Base-by-base conservation (phyloP, 345 rosid species). In the Salix arbutifolia region DNA sequence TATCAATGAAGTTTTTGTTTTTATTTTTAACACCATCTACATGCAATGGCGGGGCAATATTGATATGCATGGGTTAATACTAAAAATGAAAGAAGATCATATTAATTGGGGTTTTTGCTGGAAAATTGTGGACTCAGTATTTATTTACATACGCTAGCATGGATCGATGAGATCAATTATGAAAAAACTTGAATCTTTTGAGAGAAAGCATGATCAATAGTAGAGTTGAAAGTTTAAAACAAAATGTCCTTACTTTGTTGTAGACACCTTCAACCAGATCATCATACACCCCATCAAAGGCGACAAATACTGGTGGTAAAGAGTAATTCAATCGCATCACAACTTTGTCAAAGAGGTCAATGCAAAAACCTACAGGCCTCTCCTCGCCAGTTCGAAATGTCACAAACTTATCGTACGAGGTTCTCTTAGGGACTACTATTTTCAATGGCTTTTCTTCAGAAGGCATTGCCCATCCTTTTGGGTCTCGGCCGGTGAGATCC, bases 381-480 rank as follows among this genome's bases (percentile, higher is more conserved):
- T n/a, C 31, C 7, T 53, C 73, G 52, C 75, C 71, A 46, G 37
- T 16, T 7, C 16, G 73, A 42, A 83, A 84, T 76, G 70, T 84
- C 17, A 87, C 90, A 37, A 90, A 90, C 77, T 58, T 80, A 44
- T 82, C 69, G 14, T 88, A 86, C 5, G 81, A 26, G 4, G 88
- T 86, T 50, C 73, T 81, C 0, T 37, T 76, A 0, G 91, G 91
- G 67, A 90, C 88, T 61, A 85, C 89, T 12, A 90, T 85, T 14
- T 10, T 70, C 89, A 88, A 37, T 6, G 80, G 86, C 21, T 74
- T 81, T 4, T 28, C 50, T 14, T 31, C 5, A 0, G 85, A 72
- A 8, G 86, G 89, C 85, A 81, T 81, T 53, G 73, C 76, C 84
- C 85, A 83, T 17, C 91, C 89, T 81, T 82, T 83, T 0, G 89